A percentile compares a stretch with the other conserved stretches of the same genome.
Evolutionary conservation across 1,284 basidiomycete species (phyloP).

Genomic region (Gymnopus androsaceus): DNA sequence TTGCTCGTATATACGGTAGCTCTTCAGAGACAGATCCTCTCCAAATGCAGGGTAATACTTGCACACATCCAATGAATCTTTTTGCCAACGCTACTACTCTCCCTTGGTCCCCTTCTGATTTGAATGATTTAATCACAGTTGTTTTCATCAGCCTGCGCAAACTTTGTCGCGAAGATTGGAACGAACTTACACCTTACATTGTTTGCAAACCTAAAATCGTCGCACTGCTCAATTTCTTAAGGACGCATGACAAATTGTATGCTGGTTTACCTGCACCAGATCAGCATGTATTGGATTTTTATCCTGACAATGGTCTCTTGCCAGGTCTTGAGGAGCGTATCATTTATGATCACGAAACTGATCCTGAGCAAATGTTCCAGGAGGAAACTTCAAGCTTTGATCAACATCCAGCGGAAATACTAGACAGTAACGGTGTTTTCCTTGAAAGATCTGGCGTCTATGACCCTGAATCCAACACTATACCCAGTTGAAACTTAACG

Average conservation of each 20-base stretch:
- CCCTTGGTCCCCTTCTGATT: constrained; percentile 23
- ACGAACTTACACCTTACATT: not conserved
- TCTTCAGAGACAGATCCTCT: not conserved
- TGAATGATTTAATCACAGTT: constrained; percentile 24
- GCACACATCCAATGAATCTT: constrained; percentile 22
- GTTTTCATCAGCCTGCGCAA: constrained; percentile 27
- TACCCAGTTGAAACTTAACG: not conserved
- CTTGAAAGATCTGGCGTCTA: not conserved
- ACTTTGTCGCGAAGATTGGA: constrained; percentile 12
- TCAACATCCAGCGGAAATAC: constrained; percentile 18
- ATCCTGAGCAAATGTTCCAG: constrained; percentile 17
- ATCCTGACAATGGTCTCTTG: constrained; percentile 22
- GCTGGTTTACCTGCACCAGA: constrained; percentile 26
- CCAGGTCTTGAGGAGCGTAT: constrained; percentile 21
- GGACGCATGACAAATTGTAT: constrained; percentile 25
- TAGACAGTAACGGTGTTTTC: not conserved
- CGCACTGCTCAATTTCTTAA: constrained; percentile 27
- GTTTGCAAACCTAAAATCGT: not conserved
- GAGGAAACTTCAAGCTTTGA: constrained; percentile 23
- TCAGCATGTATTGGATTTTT: constrained; percentile 13
- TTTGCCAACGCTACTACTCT: constrained; percentile 24
- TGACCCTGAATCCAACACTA: not conserved
- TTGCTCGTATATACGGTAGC: constrained; percentile 18
- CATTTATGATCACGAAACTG: constrained; percentile 12
- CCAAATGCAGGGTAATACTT: constrained; percentile 14